Evolutionary conservation across 306 rosid genomes (phyloP), one percentile per base, ranked within the genome.

Genomic region (Vachellia collinsii): DNA sequence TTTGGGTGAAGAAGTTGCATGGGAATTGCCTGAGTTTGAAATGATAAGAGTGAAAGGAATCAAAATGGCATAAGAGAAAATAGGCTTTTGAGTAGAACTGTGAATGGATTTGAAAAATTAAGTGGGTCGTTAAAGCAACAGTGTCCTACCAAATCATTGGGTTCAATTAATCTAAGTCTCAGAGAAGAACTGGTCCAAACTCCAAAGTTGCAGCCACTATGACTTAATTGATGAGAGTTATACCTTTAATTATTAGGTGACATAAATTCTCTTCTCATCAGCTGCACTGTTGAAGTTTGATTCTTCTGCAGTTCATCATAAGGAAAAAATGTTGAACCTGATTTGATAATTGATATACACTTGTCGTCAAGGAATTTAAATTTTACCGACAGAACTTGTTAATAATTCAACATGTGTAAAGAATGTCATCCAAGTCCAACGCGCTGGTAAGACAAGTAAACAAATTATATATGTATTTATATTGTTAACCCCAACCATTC

Each of bases 1-100:
- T 64, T 59, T 69, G 39, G 25, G 70, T 25, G 46, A 5, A 2
- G 8, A 53, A 46, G 77, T 81, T 43, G 58, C 10, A 76, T 43
- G 37, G 81, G 37, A 67, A 37, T 51, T 44, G 73, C 62, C 75
- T 41, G 54, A 62, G 8, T 54, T 68, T 44, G 72, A 78, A 54
- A 47, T 42, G 69, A 61, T 17, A 19, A 68, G 74, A 64, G 83
- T 63, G 88, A 85, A 82, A 41, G 85, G 79, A 82, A 86, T 77
- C 77, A 48, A 43, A 75, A 7, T 12, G 11, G 67, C 72, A 77
- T 29, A 0, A 11, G 53, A 68, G 70, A 78, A 69, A 74, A 11
- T 50, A 74, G 61, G 59, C 36, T 71, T 59, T 17, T 19, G 88
- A 77, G 77, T 69, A 29, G 29, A 69, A 42, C 36, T 42, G 38